Evolutionary conservation across 164 flowering plant genomes (phyloP), one percentile per base, ranked within the genome.

Genomic region (Vitis vinifera): DNA sequence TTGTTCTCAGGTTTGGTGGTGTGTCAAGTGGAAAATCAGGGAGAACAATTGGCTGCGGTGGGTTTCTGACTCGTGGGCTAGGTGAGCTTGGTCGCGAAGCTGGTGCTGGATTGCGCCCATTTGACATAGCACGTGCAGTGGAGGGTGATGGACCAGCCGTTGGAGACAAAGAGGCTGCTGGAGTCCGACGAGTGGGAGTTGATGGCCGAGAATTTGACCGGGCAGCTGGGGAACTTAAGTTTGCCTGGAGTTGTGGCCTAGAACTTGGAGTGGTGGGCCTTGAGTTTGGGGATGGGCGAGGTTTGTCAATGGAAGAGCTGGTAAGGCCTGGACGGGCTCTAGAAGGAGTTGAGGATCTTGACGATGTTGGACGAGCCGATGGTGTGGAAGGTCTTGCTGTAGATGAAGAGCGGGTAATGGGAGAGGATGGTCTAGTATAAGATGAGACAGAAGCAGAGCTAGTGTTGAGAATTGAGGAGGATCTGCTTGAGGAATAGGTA

Each of bases 371-470:
- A n/a, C 92, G 94, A 47, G 84, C 19, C 50, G 90, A 67, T 27
- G 95, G 85, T n/a, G 93, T 80, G 53, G 93, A 87, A 49, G 91
- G 86, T 74, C 97, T 89, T 29, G 90, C 72, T 47, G 76, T 51
- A 57, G 94, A 77, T 61, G 89, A 71, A 9, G 91, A 85, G 30
- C 95, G 93, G 51, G 80, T 68, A 53, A 76, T 76, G 12, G 99
- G 97, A 30, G 97, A 85, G 68, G 99, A 88, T 57, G 97, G 96
- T 79, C 97, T 83, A 30, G 77, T 84, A 52, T 86, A 83, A 66
- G 99, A 93, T 66, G 96, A 82, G 51, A 95, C 92, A 0, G 99
- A 95, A 53, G 89, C 88, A 2, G 97, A 89, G 81, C 99, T 95
- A 30, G 97, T 93, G 72, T 89, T 93, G 30, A 95, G 94, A 63